Evolutionary conservation across 2,329 filamentous ascomycete genomes (phyloP), one percentile per base, ranked within the genome.

Genomic region (Rachicladosporium sp.): DNA sequence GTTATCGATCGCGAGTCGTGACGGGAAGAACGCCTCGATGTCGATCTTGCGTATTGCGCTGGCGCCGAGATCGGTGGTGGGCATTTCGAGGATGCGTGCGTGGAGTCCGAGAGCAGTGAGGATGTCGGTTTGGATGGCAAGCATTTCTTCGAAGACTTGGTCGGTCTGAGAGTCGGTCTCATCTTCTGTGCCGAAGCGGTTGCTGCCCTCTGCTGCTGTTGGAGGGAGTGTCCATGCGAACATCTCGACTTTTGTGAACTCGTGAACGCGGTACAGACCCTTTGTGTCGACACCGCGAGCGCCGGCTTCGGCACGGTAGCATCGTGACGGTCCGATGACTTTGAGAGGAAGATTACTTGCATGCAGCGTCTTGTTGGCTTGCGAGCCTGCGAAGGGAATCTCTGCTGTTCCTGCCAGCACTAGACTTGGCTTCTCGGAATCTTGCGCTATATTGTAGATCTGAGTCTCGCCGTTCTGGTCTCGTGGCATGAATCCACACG

Each of bases 241-340:
- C 70, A 98, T 79, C 62, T 98, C 91, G 0, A 98, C 89, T 60
- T 98, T 98, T 21, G 87, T 94, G 63, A 98, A 98, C 63, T 98
- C 91, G 63, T 98, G 91, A 3, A 98, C 91, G 21, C 91, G 81
- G 64, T 96, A 98, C 2, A 98, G 67, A 4, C 91, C 91, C 64
- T 94, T 95, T 2, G 88, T 94, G 51, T 91, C 85, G 19, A 82
- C 79, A 23, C 91, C 91, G 31, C 89, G 73, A 1, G 87, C 84
- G 29, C 91, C 91, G 0, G 91, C 91, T 65, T 98, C 91, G 33
- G 91, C 91, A 38, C 91, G 82, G 63, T 93, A 98, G 68, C 88
- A 93, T n/a, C 91, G 74, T 41, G 85, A 94, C 1, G 83, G 78
- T 10, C 84, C 91, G 3, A 93, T 85, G 11, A 80, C 70, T 59